Conservation (phyloP, 768 basidiomycete species). For the Suillus occidentalis region DNA sequence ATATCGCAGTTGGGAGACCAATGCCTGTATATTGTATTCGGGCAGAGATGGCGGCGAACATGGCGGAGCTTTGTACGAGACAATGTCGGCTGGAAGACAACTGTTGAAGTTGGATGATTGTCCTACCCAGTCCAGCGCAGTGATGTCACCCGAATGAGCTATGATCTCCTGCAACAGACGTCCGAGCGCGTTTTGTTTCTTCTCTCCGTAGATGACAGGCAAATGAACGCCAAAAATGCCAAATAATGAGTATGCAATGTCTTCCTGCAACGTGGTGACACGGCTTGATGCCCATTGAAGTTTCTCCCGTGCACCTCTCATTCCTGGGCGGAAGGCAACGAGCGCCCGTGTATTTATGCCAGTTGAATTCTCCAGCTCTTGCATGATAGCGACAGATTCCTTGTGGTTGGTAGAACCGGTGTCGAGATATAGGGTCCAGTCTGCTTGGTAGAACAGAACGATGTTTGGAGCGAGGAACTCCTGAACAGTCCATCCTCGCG, state of each 20-base stretch:
- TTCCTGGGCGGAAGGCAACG: neutral
- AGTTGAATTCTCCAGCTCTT: neutral
- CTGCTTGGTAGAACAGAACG: neutral
- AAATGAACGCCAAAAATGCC: neutral
- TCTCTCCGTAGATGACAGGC: neutral
- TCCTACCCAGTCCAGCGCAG: neutral
- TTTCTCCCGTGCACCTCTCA: neutral
- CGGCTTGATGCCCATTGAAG: neutral
- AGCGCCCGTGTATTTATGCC: neutral
- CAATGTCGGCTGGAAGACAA: neutral
- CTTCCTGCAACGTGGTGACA: neutral
- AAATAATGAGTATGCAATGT: neutral
- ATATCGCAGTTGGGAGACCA: neutral
- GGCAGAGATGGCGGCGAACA: neutral
- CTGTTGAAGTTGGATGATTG: neutral
- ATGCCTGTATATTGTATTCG: neutral
- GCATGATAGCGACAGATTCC: neutral
- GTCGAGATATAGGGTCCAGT: neutral
- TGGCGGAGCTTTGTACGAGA: neutral
- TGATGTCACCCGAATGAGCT: neutral
- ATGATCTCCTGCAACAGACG: neutral
- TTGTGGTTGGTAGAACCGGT: neutral
- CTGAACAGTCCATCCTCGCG: neutral
- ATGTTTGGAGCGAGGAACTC: neutral
- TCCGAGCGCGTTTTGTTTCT: neutral